Percentiles rank a stretch among this genome's conserved stretches.
phyloP scores from a whole-genome alignment of 1,284 basidiomycete species.

The Tetrapyrgos nigripes region DNA sequence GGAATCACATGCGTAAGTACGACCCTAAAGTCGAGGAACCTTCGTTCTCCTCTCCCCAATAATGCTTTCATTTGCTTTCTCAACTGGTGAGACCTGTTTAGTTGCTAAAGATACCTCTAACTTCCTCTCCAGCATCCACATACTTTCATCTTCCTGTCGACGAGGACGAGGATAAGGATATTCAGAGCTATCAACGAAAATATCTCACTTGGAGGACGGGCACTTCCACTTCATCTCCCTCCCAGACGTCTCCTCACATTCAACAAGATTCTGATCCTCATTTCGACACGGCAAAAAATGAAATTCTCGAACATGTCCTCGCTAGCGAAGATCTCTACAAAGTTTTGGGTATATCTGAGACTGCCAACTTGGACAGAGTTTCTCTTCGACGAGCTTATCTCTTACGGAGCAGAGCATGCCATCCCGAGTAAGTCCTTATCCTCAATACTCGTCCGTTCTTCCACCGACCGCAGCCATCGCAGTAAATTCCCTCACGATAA shows the following conservation, averaged over 20 bases:
- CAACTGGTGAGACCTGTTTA: conserved; percentile 46
- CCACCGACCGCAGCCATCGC: conserved; percentile 17
- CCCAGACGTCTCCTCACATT: conserved; percentile 27
- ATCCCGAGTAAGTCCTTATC: conserved; percentile 75
- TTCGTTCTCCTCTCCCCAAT: too few relatives aligned
- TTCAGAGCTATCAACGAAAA: conserved; percentile 49
- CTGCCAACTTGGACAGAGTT: conserved; percentile 62
- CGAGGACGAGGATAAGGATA: conserved; percentile 55
- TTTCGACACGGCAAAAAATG: conserved; percentile 26
- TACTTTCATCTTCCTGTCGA: conserved; percentile 71
- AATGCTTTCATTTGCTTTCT: conserved; percentile 66
- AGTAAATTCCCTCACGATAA: conserved; percentile 82
- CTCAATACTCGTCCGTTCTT: neutral
- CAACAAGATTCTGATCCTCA: conserved; percentile 18
- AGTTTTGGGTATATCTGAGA: conserved; percentile 69
- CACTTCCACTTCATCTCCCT: conserved; percentile 32
- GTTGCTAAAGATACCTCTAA: neutral
- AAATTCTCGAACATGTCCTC: conserved; percentile 61
- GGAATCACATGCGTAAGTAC: too few relatives aligned
- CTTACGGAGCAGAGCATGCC: conserved; percentile 75
- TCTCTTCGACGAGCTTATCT: conserved; percentile 80
- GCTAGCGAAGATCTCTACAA: conserved; percentile 71
- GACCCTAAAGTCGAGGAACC: too few relatives aligned
- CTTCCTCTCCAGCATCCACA: conserved; percentile 47
- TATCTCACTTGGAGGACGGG: conserved; percentile 55